A percentile compares a stretch with the other conserved stretches of the same genome.
These are phyloP conservation scores for Cyathus striatus DNA, from an alignment of 768 basidiomycete species.

Conservation along the genomic window DNA sequence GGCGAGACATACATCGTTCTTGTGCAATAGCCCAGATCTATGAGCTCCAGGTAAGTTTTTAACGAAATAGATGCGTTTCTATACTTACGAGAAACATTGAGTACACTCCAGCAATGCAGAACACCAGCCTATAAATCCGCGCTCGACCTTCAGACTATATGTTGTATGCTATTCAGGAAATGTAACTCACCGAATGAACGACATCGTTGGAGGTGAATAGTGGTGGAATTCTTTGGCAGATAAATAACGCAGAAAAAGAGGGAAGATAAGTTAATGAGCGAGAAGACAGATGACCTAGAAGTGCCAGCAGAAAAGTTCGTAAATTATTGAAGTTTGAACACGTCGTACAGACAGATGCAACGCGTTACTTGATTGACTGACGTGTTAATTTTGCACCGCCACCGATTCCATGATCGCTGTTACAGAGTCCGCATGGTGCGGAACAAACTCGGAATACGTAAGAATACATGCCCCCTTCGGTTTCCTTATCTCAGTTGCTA, in stretches of 20 bases:
- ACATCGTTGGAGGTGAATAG: constrained; percentile 12
- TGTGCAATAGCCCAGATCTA: constrained; percentile 92
- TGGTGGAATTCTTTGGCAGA: not conserved
- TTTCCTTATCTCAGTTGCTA: too few relatives aligned
- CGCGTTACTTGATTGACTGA: not conserved
- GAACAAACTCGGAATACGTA: too few relatives aligned
- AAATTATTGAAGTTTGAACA: not conserved
- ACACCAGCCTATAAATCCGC: constrained; percentile 45
- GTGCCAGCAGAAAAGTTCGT: not conserved
- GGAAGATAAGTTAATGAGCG: not conserved
- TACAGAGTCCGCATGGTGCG: too few relatives aligned
- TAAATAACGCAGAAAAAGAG: not conserved
- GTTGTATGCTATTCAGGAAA: too few relatives aligned
- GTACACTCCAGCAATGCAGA: constrained; percentile 88
- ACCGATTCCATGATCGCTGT: too few relatives aligned
- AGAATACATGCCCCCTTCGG: too few relatives aligned
- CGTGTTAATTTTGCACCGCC: not conserved
- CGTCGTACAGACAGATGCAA: not conserved
- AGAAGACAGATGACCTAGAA: not conserved
- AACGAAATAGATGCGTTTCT: not conserved
- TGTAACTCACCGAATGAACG: constrained; percentile 24
- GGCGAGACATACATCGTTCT: constrained; percentile 67
- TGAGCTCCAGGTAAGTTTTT: constrained; percentile 3
- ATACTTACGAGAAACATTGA: constrained; percentile 80
- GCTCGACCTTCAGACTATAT: not conserved